These are phyloP conservation scores for Clavispora santaluciae DNA, from an alignment of 805 yeast genomes.

Conservation along the genomic window DNA sequence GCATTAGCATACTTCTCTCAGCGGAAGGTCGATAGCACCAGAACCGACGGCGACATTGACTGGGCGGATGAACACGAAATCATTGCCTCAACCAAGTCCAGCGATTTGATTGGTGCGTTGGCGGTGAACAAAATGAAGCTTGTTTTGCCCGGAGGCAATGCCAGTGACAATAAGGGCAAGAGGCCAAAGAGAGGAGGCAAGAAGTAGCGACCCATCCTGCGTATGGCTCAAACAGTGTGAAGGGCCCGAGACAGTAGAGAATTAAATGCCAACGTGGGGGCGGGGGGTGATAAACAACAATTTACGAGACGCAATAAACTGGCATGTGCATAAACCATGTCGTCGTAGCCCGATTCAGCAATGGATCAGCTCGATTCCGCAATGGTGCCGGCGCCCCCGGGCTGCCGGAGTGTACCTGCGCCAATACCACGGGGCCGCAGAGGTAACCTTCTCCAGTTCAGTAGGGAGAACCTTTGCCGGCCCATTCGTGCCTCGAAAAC, in stretches of 20 bases:
- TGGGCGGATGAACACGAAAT: constrained; percentile 69
- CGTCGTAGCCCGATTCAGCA: no score
- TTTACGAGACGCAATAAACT: no score
- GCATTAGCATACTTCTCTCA: constrained; percentile 53
- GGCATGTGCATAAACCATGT: no score
- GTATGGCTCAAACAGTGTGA: not conserved
- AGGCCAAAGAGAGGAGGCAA: constrained; percentile 21
- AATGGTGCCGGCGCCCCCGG: no score
- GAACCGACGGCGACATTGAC: constrained; percentile 48
- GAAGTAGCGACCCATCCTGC: not conserved
- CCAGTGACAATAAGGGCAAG: constrained; percentile 10
- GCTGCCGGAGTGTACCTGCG: no score
- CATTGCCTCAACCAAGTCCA: constrained; percentile 52
- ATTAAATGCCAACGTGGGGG: not conserved
- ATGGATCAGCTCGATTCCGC: no score
- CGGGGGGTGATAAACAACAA: no score
- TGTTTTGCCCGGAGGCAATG: constrained; percentile 46
- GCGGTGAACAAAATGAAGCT: constrained; percentile 71
- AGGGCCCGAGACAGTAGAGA: no score
- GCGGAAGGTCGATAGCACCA: constrained; percentile 40
- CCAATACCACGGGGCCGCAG: no score
- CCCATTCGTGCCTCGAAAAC: no score
- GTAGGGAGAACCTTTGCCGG: no score
- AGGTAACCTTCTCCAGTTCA: no score
- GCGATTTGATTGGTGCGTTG: constrained; percentile 61